phyloP scores from a whole-genome alignment of 208 protist species.

The Porcisia hertigi region DNA sequence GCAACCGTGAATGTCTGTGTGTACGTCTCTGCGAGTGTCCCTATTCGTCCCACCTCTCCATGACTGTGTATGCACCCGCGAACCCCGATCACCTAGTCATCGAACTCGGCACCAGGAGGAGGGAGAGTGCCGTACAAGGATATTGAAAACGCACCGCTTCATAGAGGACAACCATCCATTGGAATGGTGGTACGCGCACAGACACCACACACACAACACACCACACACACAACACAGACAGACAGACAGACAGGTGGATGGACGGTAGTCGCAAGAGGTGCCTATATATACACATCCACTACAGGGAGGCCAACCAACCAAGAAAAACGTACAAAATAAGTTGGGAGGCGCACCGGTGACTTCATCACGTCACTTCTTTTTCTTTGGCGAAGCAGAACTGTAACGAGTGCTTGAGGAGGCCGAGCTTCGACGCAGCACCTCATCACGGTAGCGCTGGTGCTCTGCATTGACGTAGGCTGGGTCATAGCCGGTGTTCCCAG shows the following conservation, averaged over 20 bases:
- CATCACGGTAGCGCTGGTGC: constrained; percentile 75
- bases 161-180: too few relatives aligned
- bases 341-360: not conserved
- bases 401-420: constrained; percentile 35
- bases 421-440: constrained; percentile 54
- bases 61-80: not conserved
- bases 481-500: constrained; percentile 61
- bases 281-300: too few relatives aligned
- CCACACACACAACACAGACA: too few relatives aligned
- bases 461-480: constrained; percentile 83
- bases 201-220: too few relatives aligned
- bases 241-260: too few relatives aligned
- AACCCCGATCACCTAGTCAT: not conserved
- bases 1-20: not conserved
- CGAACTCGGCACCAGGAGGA: not conserved
- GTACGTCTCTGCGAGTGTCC: not conserved
- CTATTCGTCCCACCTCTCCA: not conserved
- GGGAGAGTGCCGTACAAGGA: not conserved
- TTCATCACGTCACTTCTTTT: constrained; percentile 17
- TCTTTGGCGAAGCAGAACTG: constrained; percentile 42
- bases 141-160: not conserved
- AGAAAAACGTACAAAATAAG: not conserved
- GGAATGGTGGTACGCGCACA: too few relatives aligned
- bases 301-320: too few relatives aligned
- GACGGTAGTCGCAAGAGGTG: too few relatives aligned